These are phyloP conservation scores for Nannochloropsis salina DNA, from an alignment of 108 stramenopile species.

Conservation along the genomic window DNA sequence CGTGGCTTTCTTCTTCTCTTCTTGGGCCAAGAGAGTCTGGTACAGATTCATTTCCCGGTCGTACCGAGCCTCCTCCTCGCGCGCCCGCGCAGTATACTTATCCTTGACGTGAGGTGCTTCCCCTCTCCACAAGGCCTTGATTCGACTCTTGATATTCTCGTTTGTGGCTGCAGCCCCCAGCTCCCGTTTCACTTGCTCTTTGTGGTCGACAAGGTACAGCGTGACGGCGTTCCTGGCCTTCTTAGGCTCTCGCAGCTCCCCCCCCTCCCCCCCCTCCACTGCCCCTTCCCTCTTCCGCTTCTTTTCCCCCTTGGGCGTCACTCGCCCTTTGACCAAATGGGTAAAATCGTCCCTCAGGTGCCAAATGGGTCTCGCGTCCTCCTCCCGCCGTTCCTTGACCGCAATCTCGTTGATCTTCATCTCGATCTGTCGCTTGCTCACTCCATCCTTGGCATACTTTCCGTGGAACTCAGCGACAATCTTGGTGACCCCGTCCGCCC, in stretches of 20 bases:
- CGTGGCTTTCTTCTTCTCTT: not conserved
- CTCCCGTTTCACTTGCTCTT: not conserved
- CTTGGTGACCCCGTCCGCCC: constrained; percentile 45
- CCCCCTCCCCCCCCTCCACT: not conserved
- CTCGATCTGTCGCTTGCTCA: constrained; percentile 48
- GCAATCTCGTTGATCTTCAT: constrained; percentile 39
- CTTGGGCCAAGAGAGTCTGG: not conserved
- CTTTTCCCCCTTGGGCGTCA: not conserved
- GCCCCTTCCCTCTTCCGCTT: not conserved
- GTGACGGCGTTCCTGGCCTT: not conserved
- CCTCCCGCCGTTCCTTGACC: constrained; percentile 39
- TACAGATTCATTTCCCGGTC: constrained; percentile 13
- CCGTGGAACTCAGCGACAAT: constrained; percentile 36
- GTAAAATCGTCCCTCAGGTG: constrained; percentile 41
- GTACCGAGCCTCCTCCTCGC: not conserved
- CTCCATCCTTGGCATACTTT: constrained; percentile 36
- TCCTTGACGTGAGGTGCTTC: not conserved
- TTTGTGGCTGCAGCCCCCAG: not conserved
- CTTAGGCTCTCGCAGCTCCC: not conserved
- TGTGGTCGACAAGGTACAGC: not conserved
- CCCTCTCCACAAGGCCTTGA: not conserved
- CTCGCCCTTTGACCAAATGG: constrained; percentile 32
- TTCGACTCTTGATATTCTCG: constrained; percentile 8
- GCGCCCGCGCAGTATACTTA: not conserved
- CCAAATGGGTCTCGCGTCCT: constrained; percentile 39